phyloP scores from a whole-genome alignment of 805 yeast species.

The Candida ficus region DNA sequence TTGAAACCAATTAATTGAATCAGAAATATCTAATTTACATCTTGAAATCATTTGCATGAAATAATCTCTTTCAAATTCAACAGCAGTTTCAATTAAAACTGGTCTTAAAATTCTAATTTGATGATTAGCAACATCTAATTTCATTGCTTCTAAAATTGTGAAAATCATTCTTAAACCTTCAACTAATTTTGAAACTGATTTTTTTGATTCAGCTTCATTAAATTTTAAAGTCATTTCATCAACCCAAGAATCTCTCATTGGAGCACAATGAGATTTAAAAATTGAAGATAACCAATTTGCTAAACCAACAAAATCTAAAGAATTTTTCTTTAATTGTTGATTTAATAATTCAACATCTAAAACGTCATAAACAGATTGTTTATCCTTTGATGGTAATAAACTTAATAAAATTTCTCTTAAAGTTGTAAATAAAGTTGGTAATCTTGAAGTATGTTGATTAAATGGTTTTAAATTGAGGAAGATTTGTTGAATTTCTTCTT shows the following conservation, averaged over 20 bases:
- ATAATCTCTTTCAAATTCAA: constrained; percentile 84
- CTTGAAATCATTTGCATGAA: constrained; percentile 62
- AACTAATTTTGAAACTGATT: constrained; percentile 43
- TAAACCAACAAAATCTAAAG: constrained; percentile 67
- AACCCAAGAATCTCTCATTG: constrained; percentile 90
- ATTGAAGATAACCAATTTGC: constrained; percentile 71
- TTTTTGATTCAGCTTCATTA: constrained; percentile 31
- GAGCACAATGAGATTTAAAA: constrained; percentile 89
- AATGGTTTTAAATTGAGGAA: constrained; percentile 24
- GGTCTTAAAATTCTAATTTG: constrained; percentile 85
- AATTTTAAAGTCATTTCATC: constrained; percentile 60
- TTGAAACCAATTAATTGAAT: constrained; percentile 24
- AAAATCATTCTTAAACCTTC: constrained; percentile 76
- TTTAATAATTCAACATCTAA: constrained; percentile 71
- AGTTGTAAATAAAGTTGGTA: constrained; percentile 74
- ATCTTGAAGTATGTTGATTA: constrained; percentile 20
- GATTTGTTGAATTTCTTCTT: constrained; percentile 54
- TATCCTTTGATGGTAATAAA: constrained; percentile 74
- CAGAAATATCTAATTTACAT: constrained; percentile 24
- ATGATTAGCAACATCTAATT: constrained; percentile 90
- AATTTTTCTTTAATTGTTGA: constrained; percentile 67
- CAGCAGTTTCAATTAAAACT: constrained; percentile 77
- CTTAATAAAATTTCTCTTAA: constrained; percentile 69
- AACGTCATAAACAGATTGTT: constrained; percentile 58
- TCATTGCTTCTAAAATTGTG: constrained; percentile 88